phyloP scores from a whole-genome alignment of 2,329 filamentous ascomycete genomes.

The Tolypocladium guangdongense region DNA sequence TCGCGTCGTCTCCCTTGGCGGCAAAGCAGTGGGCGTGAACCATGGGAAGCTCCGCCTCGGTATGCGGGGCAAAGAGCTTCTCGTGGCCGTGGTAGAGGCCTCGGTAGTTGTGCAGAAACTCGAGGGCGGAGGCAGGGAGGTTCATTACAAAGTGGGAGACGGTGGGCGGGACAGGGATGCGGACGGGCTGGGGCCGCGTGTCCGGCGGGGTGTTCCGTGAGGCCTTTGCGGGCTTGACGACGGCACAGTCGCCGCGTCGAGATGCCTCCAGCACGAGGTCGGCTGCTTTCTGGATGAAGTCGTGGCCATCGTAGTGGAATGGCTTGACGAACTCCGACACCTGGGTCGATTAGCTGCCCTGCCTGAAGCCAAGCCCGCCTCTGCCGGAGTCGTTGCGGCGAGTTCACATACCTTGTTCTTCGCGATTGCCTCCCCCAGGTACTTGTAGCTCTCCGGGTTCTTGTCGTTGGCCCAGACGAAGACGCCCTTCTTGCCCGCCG shows the following conservation, averaged over 20 bases:
- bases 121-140: conserved; percentile 78
- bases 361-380: neutral
- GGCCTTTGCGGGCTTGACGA: conserved; percentile 32
- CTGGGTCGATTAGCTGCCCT: conserved; percentile 18
- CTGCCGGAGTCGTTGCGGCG: neutral
- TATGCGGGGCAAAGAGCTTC: conserved; percentile 50
- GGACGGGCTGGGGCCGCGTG: conserved; percentile 24
- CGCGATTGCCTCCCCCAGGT: conserved; percentile 56
- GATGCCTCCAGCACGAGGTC: conserved; percentile 45
- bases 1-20: conserved; percentile 66
- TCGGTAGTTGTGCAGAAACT: conserved; percentile 57
- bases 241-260: conserved; percentile 38
- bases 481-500: conserved; percentile 77
- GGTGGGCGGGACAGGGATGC: conserved; percentile 52
- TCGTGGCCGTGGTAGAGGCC: conserved; percentile 71
- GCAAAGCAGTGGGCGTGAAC: conserved; percentile 95
- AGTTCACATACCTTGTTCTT: conserved; percentile 61
- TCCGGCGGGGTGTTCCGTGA: conserved; percentile 26
- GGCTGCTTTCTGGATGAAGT: conserved; percentile 66
- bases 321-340: conserved; percentile 60
- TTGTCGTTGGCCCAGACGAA: conserved; percentile 97
- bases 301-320: conserved; percentile 71
- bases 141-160: conserved; percentile 98
- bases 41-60: conserved; percentile 55
- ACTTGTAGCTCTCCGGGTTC: conserved; percentile 77